These are phyloP conservation scores for Solanum gandarillasii DNA, from an alignment of 257 asterid genomes.

Conservation along the genomic window DNA sequence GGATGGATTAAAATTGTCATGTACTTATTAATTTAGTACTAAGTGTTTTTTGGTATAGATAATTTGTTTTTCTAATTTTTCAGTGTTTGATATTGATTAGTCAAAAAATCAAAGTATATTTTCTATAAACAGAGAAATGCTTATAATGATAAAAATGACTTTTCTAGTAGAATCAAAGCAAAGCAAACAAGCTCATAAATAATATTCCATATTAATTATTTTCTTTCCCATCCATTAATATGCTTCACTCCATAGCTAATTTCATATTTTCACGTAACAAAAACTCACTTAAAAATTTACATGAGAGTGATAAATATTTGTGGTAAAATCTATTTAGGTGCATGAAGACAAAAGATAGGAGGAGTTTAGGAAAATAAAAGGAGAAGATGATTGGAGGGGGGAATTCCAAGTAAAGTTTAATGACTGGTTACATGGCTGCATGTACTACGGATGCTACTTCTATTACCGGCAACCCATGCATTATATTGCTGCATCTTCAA, in stretches of 20 bases:
- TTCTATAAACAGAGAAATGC: background rate
- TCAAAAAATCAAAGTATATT: background rate
- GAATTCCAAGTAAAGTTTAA: background rate
- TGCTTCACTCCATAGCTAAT: background rate
- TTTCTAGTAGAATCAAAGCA: background rate
- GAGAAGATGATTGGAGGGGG: background rate
- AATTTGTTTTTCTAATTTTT: background rate
- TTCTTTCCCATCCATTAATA: background rate
- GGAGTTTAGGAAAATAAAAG: background rate
- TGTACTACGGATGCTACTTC: conserved; percentile 5
- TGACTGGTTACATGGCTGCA: background rate
- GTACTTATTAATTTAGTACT: background rate
- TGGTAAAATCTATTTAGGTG: background rate
- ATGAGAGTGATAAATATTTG: no score
- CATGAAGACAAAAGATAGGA: background rate
- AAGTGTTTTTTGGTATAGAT: background rate
- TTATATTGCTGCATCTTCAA: background rate
- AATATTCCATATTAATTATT: background rate
- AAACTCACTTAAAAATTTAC: no score
- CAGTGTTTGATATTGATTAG: background rate
- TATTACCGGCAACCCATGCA: conserved; percentile 7
- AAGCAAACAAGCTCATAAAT: no score
- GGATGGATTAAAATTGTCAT: background rate
- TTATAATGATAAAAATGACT: no score
- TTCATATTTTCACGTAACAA: no score